Conservation (phyloP, 2,329 filamentous ascomycete genomes). For the Aspergillus brasiliensis region DNA sequence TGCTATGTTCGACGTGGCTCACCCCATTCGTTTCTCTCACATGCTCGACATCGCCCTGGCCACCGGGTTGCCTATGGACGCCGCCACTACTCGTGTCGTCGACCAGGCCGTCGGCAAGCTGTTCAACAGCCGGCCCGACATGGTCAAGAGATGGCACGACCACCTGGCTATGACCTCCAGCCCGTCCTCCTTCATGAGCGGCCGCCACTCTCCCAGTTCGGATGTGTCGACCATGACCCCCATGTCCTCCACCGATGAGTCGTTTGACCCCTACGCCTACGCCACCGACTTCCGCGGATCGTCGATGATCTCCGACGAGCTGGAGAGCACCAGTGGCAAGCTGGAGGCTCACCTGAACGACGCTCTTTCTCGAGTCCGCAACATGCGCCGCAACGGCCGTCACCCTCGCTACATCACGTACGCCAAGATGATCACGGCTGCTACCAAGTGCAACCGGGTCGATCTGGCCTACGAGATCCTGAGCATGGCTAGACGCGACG, state of each 20-base stretch:
- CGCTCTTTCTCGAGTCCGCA: conserved; percentile 79
- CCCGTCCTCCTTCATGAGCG: conserved; percentile 47
- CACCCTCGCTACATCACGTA: conserved; percentile 96
- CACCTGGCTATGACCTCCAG: conserved; percentile 51
- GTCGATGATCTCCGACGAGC: conserved; percentile 81
- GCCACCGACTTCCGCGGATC: conserved; percentile 94
- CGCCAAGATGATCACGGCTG: conserved; percentile 88
- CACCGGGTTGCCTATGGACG: conserved; percentile 56
- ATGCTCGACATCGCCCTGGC: conserved; percentile 61
- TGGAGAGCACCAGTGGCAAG: conserved; percentile 77
- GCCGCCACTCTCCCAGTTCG: conserved; percentile 43
- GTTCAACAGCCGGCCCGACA: conserved; percentile 48
- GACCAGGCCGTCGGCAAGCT: conserved; percentile 61
- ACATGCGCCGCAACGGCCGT: conserved; percentile 87
- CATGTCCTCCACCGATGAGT: conserved; percentile 71
- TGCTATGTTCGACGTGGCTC: conserved; percentile 56
- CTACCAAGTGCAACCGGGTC: conserved; percentile 80
- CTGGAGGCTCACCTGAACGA: conserved; percentile 75
- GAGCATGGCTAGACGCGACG: conserved; percentile 83
- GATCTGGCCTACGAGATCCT: conserved; percentile 84
- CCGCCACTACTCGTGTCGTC: conserved; percentile 58
- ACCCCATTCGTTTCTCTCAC: conserved; percentile 63
- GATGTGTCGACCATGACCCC: conserved; percentile 56
- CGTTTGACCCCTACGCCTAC: conserved; percentile 86
- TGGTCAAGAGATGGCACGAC: conserved; percentile 59